Conservation (phyloP, 2,329 filamentous ascomycete species). For the Microsporum canis region DNA sequence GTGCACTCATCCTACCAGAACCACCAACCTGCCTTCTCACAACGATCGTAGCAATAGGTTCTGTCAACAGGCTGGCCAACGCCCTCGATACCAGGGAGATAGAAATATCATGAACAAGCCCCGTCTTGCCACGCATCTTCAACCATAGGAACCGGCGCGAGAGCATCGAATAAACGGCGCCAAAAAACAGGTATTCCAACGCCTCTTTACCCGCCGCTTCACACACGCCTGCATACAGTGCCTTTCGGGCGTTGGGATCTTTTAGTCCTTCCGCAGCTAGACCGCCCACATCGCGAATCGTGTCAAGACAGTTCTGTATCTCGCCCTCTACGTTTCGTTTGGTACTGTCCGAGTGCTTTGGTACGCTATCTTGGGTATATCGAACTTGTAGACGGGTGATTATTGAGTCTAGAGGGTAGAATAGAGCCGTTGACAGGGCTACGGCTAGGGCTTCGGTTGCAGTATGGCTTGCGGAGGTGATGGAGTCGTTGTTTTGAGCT, state of each 20-base stretch:
- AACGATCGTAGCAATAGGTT: not conserved
- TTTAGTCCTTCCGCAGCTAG: constrained; percentile 40
- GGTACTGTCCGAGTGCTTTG: constrained; percentile 19
- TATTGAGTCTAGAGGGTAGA: constrained; percentile 73
- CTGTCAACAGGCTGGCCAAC: not conserved
- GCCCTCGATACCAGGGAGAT: not conserved
- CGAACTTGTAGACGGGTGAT: constrained; percentile 75
- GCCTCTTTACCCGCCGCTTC: constrained; percentile 57
- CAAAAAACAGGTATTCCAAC: not conserved
- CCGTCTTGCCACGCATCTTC: not conserved
- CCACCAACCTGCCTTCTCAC: not conserved
- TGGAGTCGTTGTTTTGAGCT: not conserved
- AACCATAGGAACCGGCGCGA: not conserved
- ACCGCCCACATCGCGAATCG: constrained; percentile 22
- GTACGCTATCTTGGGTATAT: constrained; percentile 27
- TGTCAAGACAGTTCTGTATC: constrained; percentile 30
- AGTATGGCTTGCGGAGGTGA: not conserved
- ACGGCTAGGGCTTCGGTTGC: constrained; percentile 68
- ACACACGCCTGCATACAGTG: constrained; percentile 57
- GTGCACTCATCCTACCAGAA: not conserved
- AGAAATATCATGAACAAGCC: not conserved
- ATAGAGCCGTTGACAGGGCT: constrained; percentile 63
- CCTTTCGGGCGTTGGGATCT: constrained; percentile 39
- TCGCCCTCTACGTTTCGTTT: constrained; percentile 29
- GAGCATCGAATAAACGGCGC: not conserved